Percentiles rank a stretch among this genome's conserved stretches.
Evolutionary conservation across 75 land plant species (phyloP).

Genomic region (Picea glauca): DNA sequence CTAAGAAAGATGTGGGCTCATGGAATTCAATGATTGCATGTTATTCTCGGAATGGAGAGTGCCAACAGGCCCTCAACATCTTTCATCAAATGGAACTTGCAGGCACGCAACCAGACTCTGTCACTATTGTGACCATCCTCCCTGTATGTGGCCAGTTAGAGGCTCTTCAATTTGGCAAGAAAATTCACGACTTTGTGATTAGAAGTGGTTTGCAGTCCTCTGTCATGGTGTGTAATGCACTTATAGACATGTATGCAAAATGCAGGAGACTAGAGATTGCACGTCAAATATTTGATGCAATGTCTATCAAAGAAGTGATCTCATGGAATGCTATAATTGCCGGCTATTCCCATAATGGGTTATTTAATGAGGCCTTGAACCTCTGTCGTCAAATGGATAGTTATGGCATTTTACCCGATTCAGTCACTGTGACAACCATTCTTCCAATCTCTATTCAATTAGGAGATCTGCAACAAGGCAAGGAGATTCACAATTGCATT

Average conservation of each 20-base stretch:
- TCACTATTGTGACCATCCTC: slow-evolving; percentile 29
- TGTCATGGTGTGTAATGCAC: too few species aligned
- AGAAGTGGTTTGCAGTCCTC: too few species aligned
- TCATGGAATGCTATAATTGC: slow-evolving; percentile 19
- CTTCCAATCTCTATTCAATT: slow-evolving; percentile 36
- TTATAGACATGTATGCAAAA: slow-evolving; percentile 9
- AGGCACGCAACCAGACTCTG: slow-evolving; percentile 11
- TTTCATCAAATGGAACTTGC: slow-evolving; percentile 20
- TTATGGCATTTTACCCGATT: slow-evolving; percentile 8
- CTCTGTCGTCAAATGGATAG: slow-evolving; percentile 8
- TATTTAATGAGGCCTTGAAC: not conserved
- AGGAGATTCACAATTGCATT: slow-evolving; percentile 40
- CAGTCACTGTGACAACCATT: slow-evolving; percentile 23
- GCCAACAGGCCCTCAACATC: slow-evolving; percentile 22
- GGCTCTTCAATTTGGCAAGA: too few species aligned
- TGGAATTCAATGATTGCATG: slow-evolving; percentile 55
- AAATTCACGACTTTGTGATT: too few species aligned
- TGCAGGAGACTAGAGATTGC: slow-evolving; percentile 13
- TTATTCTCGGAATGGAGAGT: slow-evolving; percentile 16
- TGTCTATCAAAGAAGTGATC: slow-evolving; percentile 2
- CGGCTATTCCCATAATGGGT: slow-evolving; percentile 8
- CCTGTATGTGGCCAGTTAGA: slow-evolving; percentile 16
- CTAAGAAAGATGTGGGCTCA: slow-evolving; percentile 38
- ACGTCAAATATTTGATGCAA: slow-evolving; percentile 6
- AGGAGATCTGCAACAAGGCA: slow-evolving; percentile 43